phyloP scores from a whole-genome alignment of 305 asterid genomes.

The Fraxinus velutina region DNA sequence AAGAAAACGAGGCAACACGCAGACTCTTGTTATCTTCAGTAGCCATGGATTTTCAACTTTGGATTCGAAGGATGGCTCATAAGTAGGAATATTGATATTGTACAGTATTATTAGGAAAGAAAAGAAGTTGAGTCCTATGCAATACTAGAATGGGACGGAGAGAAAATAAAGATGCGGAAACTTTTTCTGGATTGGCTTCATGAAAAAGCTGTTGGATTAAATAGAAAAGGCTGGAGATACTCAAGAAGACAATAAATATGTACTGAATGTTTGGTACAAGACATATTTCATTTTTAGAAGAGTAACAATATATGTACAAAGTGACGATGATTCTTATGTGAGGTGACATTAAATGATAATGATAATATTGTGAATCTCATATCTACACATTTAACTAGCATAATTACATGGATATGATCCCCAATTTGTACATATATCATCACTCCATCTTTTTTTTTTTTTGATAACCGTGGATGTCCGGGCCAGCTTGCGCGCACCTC shows the following conservation, averaged over 20 bases:
- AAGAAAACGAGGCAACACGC: constrained; percentile 78
- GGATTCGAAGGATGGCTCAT: background rate
- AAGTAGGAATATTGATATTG: background rate
- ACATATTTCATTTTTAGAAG: background rate
- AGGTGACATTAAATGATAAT: background rate
- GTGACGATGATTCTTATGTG: background rate
- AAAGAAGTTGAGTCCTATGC: background rate
- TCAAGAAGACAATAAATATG: constrained; percentile 39
- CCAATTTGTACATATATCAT: too few relatives aligned
- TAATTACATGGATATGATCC: background rate
- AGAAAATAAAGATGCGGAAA: background rate
- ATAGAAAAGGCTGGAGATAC: constrained; percentile 33
- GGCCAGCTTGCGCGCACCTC: too few relatives aligned
- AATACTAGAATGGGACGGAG: background rate
- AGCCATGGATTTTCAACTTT: constrained; percentile 40
- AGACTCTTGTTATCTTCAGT: constrained; percentile 37
- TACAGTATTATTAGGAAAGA: background rate
- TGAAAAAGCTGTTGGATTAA: constrained; percentile 25
- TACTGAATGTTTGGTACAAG: constrained; percentile 20
- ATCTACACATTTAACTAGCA: background rate
- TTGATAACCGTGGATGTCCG: too few relatives aligned
- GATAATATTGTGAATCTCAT: too few relatives aligned
- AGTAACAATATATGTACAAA: background rate
- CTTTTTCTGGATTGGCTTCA: constrained; percentile 17
- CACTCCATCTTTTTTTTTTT: background rate